Base-by-base conservation (phyloP, 2,329 filamentous ascomycete genomes). In the Cladosporium sp. region DNA sequence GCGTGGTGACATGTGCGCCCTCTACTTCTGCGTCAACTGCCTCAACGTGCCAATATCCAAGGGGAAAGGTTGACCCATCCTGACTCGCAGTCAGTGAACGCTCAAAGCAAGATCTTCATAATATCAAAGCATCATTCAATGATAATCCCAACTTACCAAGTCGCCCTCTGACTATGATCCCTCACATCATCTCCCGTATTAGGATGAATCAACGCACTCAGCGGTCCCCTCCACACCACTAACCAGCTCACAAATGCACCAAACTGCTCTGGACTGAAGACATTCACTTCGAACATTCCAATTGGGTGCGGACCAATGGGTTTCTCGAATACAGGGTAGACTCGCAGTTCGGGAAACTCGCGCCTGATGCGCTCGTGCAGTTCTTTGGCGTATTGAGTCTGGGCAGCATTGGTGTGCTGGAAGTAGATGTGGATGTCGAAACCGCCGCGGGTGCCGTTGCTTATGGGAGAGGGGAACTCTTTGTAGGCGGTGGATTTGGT, bases 371-470 rank as follows among this genome's bases (percentile, higher is more conserved):
- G 81, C 68, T 92, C 84, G 82, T 87, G 90, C 0, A 96, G 78
- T 44, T 88, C 85, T 25, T 74, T 79, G 0, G 91, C 91, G 68
- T 87, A 93, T 35, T 82, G 77, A 0, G 73, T 71, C 68, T 95
- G 88, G 5, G 78, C 75, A 1, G 80, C 70, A 60, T 87, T 87
- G 44, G 76, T 79, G 67, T 83, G 73, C 25, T 86, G 83, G 72
- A 91, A 90, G 74, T 96, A 96, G 65, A 96, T 86, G 72, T 96
- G 91, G 15, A 95, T 74, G 69, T 96, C 91, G 63, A 96, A 96
- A 10, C 86, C 91, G 36, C 89, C 89, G 5, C 84, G 80, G 1
- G 68, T 71, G 2, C 81, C 84, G 58, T 87, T 89, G 44, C 84
- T 78, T 32, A 95, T 76, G 0, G 90, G 89, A 2, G 82, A 78